These are phyloP conservation scores for Limonomyces culmigenus DNA, from an alignment of 1,284 basidiomycete genomes.

Conservation along the genomic window DNA sequence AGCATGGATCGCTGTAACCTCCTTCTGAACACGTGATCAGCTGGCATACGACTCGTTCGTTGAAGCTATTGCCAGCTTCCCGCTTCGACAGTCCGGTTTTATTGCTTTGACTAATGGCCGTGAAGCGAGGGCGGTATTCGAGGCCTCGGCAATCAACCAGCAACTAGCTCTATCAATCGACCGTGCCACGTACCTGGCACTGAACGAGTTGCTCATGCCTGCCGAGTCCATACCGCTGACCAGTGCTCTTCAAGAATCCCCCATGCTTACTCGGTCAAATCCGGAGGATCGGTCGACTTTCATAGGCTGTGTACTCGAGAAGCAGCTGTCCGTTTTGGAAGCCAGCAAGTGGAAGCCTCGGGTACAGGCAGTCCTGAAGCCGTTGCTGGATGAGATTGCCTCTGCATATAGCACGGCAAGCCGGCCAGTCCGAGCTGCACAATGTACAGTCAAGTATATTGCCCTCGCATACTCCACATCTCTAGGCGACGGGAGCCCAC, in stretches of 20 bases:
- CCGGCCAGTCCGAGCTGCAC: neutral
- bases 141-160: conserved; percentile 21
- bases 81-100: conserved; percentile 24
- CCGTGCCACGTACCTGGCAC: conserved; percentile 42
- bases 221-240: conserved; percentile 28
- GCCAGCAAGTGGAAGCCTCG: conserved; percentile 36
- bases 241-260: conserved; percentile 7
- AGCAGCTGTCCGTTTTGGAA: conserved; percentile 38
- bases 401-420: neutral
- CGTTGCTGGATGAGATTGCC: conserved; percentile 18
- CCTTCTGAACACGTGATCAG: conserved; percentile 16
- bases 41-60: conserved; percentile 41
- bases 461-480: too few species aligned
- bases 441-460: too few species aligned
- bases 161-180: conserved; percentile 45
- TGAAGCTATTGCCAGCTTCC: conserved; percentile 33
- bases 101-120: conserved; percentile 14
- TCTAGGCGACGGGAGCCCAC: too few species aligned
- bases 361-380: conserved; percentile 19
- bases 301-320: conserved; percentile 38
- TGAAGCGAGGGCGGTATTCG: conserved; percentile 17
- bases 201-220: conserved; percentile 41
- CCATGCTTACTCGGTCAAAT: neutral
- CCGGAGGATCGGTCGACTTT: conserved; percentile 13
- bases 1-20: neutral